Evolutionary conservation across 495 filamentous ascomycete species (phyloP).

Genomic region (Hypomontagnella submonticulosa): DNA sequence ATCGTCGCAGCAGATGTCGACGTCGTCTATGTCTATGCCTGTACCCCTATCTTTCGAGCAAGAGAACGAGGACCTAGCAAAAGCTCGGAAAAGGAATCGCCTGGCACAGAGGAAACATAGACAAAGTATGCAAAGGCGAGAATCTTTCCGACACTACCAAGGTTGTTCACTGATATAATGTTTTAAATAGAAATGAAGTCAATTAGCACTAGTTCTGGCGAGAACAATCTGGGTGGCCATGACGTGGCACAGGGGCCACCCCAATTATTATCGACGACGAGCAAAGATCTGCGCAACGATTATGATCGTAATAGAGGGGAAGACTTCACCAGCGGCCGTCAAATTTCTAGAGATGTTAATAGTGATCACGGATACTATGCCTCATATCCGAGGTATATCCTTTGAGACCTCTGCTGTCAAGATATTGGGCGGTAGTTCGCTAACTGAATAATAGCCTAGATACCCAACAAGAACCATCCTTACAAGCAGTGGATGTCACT

Average conservation of each 20-base stretch:
- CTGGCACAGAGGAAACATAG: constrained; percentile 8
- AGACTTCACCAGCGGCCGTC: background rate
- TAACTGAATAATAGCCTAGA: background rate
- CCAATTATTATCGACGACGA: background rate
- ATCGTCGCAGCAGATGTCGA: background rate
- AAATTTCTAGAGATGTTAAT: background rate
- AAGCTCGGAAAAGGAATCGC: constrained; percentile 1
- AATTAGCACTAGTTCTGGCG: background rate
- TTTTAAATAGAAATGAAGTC: background rate
- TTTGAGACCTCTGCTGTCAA: background rate
- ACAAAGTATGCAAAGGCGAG: background rate
- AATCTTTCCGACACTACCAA: background rate
- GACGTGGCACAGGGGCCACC: background rate
- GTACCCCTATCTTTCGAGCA: constrained; percentile 2
- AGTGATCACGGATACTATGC: background rate
- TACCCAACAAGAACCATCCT: background rate
- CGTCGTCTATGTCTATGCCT: background rate
- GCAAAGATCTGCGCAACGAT: background rate
- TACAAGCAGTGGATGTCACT: background rate
- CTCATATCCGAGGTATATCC: background rate
- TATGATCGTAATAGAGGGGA: background rate
- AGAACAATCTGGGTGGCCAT: background rate
- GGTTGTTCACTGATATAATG: background rate
- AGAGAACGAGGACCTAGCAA: constrained; percentile 5
- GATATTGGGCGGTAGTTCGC: background rate